Evolutionary conservation across 2,329 filamentous ascomycete genomes (phyloP), one percentile per base, ranked within the genome.

Genomic region (Davidsoniella virescens): DNA sequence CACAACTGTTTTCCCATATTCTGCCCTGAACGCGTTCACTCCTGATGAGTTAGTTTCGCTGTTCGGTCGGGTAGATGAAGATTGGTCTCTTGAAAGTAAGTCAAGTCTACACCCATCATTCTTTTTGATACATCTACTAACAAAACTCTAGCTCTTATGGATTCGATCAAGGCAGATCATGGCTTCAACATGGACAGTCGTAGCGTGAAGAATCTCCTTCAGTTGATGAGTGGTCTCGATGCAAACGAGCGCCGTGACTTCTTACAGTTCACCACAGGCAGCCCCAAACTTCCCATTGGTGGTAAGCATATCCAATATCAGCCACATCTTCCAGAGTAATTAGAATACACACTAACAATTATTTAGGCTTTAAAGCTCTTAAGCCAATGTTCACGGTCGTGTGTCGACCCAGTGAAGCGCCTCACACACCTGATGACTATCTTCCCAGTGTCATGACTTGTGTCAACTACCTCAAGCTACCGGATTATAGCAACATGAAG

Each of bases 371-470:
- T 76, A 94, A 93, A 69, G 85, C 82, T 64, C 77, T 98, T 55
- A 96, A 87, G 2, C 92, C 92, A 17, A 95, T 96, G 82, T 96
- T 98, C 63, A 98, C 92, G 2, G 92, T 98, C 55, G 92, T 98
- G 41, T 96, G 92, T 73, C 95, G 95, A 65, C 90, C 90, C n/a
- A 94, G 86, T 64, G 92, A 98, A 62, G 80, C 87, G 14, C 92
- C 92, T 1, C 92, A 88, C 64, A 83, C 82, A 3, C 90, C 90
- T 4, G 92, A 98, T 61, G 92, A 98, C 67, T 98, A 96, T 60
- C 75, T 98, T n/a, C 92, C 93, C 10, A 96, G 88, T 63, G 93
- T 98, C 63, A 98, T 98, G 93, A 98, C 93, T 9, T 98, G 93
- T 64, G 92, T 94, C 66, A 98, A 98, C 65, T 98, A 98, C 63